Conservation (phyloP, 257 asterid species). For the Przewalskia tangutica region DNA sequence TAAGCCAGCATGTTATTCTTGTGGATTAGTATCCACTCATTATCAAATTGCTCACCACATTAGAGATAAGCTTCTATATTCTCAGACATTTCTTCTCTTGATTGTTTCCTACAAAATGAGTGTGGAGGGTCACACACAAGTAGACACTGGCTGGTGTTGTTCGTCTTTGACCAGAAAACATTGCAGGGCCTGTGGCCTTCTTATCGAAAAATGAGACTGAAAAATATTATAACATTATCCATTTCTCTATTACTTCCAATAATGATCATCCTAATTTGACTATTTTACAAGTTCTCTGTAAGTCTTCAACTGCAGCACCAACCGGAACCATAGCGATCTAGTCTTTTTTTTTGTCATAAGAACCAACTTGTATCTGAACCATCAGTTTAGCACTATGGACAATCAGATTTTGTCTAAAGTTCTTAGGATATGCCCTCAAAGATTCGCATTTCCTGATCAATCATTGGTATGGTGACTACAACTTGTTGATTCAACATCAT, state of each 20-base stretch:
- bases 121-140: neutral
- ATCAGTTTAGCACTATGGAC: neutral
- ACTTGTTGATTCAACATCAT: no score
- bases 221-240: neutral
- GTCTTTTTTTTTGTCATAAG: neutral
- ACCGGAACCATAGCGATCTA: neutral
- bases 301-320: neutral
- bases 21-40: neutral
- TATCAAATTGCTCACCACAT: neutral
- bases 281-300: neutral
- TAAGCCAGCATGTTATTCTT: neutral
- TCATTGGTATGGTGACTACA: neutral
- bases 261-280: neutral
- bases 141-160: neutral
- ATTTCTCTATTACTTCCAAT: neutral
- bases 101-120: neutral
- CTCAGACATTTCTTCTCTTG: neutral
- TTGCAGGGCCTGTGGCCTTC: neutral
- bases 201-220: neutral
- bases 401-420: neutral
- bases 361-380: neutral
- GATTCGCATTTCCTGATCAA: neutral
- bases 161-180: neutral
- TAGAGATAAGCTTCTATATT: neutral
- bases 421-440: neutral